Percentiles rank a stretch among this genome's conserved stretches.
These are phyloP conservation scores for Pseudozyma tsukubaensis DNA, from an alignment of 1,284 basidiomycete genomes.

Conservation along the genomic window DNA sequence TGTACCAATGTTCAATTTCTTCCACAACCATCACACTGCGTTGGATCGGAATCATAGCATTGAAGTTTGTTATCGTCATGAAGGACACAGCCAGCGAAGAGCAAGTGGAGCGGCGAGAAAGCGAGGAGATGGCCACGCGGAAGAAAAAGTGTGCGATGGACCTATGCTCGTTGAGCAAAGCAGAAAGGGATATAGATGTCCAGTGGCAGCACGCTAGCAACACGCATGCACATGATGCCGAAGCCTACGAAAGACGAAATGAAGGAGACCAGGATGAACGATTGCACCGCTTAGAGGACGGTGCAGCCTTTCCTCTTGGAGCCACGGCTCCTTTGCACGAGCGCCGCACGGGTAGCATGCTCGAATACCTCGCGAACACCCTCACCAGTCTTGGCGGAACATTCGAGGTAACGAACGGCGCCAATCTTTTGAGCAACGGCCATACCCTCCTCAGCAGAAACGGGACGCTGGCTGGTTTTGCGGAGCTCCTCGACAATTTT, in stretches of 20 bases:
- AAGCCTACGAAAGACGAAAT: not conserved
- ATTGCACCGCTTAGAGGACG: slow-evolving; percentile 72
- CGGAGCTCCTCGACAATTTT: slow-evolving; percentile 69
- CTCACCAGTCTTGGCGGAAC: slow-evolving; percentile 87
- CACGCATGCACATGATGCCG: no score
- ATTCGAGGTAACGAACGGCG: slow-evolving; percentile 88
- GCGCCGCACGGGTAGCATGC: slow-evolving; percentile 83
- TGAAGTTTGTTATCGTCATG: slow-evolving; percentile 8
- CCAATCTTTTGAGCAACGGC: slow-evolving; percentile 89
- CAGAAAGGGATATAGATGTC: no score
- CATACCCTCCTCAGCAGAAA: slow-evolving; percentile 74
- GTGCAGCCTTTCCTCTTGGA: slow-evolving; percentile 72
- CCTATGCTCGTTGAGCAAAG: no score
- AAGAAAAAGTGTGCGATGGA: no score
- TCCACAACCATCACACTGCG: not conserved
- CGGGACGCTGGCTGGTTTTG: slow-evolving; percentile 68
- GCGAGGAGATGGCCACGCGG: no score
- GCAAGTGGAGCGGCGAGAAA: no score
- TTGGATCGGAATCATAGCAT: slow-evolving; percentile 3
- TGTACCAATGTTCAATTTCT: no score
- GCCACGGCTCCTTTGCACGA: slow-evolving; percentile 72
- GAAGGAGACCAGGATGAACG: not conserved
- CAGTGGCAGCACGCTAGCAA: no score
- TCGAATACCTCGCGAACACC: slow-evolving; percentile 93
- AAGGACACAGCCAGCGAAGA: no score